Conservation (phyloP, 306 rosid genomes). For the Glycine latifolia region DNA sequence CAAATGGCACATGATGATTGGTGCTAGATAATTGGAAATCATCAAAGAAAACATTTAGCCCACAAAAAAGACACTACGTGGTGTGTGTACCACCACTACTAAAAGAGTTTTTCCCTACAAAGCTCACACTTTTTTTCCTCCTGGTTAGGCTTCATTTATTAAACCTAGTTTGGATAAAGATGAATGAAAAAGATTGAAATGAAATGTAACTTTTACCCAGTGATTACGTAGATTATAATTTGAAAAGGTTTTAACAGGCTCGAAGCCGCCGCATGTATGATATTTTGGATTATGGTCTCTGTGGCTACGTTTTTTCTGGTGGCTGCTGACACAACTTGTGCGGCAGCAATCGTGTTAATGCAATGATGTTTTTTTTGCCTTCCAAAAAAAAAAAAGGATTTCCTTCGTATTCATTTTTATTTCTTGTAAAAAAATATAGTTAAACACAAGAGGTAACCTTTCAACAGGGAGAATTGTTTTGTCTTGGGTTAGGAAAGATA, state of each 20-base stretch:
- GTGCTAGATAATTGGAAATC: not conserved
- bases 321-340: too few species aligned
- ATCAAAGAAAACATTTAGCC: not conserved
- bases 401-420: not conserved
- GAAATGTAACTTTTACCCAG: not conserved
- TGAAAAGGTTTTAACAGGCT: not conserved
- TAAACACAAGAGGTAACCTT: not conserved
- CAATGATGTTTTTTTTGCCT: too few species aligned
- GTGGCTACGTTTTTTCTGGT: too few species aligned
- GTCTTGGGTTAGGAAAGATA: not conserved
- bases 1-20: not conserved
- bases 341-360: too few species aligned
- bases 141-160: not conserved
- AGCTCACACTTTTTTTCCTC: not conserved
- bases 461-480: not conserved
- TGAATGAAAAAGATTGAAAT: not conserved
- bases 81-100: not conserved
- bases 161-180: not conserved
- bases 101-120: not conserved
- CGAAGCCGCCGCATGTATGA: not conserved
- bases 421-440: not conserved
- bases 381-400: not conserved
- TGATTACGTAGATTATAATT: not conserved
- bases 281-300: too few species aligned
- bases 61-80: not conserved